These are phyloP conservation scores for Talaromyces sp. DNA, from an alignment of 2,329 filamentous ascomycete genomes.

Conservation along the genomic window DNA sequence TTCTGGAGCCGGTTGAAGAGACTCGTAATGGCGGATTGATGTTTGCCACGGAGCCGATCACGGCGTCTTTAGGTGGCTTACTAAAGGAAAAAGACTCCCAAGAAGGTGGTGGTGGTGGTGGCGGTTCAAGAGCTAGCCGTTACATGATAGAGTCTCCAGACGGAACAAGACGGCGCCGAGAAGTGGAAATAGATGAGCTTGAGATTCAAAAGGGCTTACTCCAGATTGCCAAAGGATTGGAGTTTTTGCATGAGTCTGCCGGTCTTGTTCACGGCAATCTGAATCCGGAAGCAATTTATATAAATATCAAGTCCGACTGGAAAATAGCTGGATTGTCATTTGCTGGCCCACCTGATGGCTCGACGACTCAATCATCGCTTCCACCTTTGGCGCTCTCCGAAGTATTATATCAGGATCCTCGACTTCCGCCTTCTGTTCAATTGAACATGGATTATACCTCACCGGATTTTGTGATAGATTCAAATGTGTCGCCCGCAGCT, in stretches of 20 bases:
- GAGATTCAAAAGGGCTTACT: constrained; percentile 96
- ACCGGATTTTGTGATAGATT: constrained; percentile 91
- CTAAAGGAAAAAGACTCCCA: constrained; percentile 86
- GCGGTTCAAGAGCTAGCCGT: constrained; percentile 67
- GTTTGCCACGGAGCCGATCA: constrained; percentile 91
- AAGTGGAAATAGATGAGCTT: constrained; percentile 91
- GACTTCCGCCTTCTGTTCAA: constrained; percentile 78
- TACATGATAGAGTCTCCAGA: constrained; percentile 78
- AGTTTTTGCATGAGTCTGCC: constrained; percentile 93
- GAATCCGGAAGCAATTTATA: constrained; percentile 86
- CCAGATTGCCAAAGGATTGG: constrained; percentile 88
- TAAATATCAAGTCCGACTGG: constrained; percentile 98
- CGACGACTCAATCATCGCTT: constrained; percentile 70
- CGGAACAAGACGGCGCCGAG: constrained; percentile 67
- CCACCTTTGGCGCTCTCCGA: constrained; percentile 79
- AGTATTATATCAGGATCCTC: constrained; percentile 77
- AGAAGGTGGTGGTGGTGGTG: constrained; percentile 50
- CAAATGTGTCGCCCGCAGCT: constrained; percentile 74
- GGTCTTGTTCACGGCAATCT: constrained; percentile 91
- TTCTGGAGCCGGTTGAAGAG: constrained; percentile 93
- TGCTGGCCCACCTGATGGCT: constrained; percentile 74
- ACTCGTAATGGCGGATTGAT: constrained; percentile 86
- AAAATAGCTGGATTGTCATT: constrained; percentile 95
- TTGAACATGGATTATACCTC: constrained; percentile 90
- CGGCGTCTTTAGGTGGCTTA: constrained; percentile 77